phyloP scores from a whole-genome alignment of 768 basidiomycete genomes.

The Naematelia aurantialba region DNA sequence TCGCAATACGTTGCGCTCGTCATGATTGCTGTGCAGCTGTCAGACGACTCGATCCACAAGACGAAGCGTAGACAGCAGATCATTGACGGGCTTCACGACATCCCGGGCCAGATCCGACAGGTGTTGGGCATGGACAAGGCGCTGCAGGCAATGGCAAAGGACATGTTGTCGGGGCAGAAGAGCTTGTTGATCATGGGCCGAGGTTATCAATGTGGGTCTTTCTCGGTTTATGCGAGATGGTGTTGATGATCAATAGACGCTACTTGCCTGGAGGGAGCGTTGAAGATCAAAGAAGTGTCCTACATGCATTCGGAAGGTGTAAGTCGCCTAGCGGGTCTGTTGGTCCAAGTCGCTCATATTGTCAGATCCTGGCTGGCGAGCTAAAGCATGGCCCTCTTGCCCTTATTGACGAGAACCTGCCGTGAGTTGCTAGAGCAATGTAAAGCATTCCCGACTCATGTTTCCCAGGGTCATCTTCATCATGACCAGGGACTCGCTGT shows the following conservation, averaged over 20 bases:
- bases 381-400: constrained; percentile 98
- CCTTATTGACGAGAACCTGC: constrained; percentile 96
- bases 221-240: not conserved
- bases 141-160: constrained; percentile 78
- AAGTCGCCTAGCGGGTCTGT: constrained; percentile 22
- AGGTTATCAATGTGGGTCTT: constrained; percentile 69
- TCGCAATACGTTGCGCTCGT: constrained; percentile 97
- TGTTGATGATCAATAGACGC: constrained; percentile 58
- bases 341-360: constrained; percentile 8
- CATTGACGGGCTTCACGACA: constrained; percentile 84
- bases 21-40: constrained; percentile 98
- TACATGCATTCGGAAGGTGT: constrained; percentile 60
- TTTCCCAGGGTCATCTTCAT: constrained; percentile 72
- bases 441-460: constrained; percentile 1
- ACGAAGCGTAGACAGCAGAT: constrained; percentile 85
- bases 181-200: constrained; percentile 93
- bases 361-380: constrained; percentile 91
- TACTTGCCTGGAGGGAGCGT: constrained; percentile 93
- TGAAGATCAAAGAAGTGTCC: constrained; percentile 99
- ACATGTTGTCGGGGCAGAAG: constrained; percentile 64
- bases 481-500: constrained; percentile 98
- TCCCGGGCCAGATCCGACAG: constrained; percentile 81
- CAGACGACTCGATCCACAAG: constrained; percentile 93
- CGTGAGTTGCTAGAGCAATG: constrained; percentile 47
- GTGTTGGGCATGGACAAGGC: constrained; percentile 73